These are phyloP conservation scores for Hemisphaericaspora xylanilytica DNA, from an alignment of 1,139 yeast genomes.

Conservation along the genomic window DNA sequence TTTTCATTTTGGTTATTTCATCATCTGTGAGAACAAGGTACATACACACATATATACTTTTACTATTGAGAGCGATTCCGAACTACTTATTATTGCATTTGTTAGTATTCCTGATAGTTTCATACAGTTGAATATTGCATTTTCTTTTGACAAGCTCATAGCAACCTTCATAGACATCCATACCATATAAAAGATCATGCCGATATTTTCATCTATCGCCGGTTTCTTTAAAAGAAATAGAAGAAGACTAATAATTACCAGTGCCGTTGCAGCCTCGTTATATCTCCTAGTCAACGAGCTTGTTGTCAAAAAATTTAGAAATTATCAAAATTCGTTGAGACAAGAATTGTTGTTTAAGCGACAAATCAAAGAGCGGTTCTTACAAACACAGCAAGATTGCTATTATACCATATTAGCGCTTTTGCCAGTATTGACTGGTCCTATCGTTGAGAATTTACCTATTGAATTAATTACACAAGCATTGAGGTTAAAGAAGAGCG, in stretches of 20 bases:
- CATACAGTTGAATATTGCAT: neutral
- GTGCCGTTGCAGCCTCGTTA: constrained; percentile 57
- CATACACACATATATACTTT: too few species aligned
- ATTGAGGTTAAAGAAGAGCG: constrained; percentile 56
- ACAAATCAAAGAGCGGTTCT: constrained; percentile 70
- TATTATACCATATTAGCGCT: constrained; percentile 80
- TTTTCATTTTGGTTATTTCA: too few species aligned
- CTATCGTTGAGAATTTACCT: constrained; percentile 60
- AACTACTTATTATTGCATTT: too few species aligned
- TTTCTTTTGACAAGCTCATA: neutral
- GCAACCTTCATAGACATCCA: neutral
- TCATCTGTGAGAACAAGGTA: too few species aligned
- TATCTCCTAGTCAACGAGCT: constrained; percentile 60
- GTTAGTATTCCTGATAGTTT: too few species aligned
- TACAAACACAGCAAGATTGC: constrained; percentile 92
- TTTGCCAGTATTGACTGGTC: constrained; percentile 71
- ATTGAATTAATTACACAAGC: constrained; percentile 75
- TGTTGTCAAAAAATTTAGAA: constrained; percentile 57
- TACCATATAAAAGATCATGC: constrained; percentile 26
- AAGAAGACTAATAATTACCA: constrained; percentile 54
- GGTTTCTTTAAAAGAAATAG: constrained; percentile 61
- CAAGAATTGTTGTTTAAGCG: constrained; percentile 80
- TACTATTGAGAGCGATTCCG: too few species aligned
- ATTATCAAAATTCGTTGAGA: constrained; percentile 64
- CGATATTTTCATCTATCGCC: constrained; percentile 52